Conservation (phyloP, 2,329 filamentous ascomycete species). For the Colletotrichum sp. region DNA sequence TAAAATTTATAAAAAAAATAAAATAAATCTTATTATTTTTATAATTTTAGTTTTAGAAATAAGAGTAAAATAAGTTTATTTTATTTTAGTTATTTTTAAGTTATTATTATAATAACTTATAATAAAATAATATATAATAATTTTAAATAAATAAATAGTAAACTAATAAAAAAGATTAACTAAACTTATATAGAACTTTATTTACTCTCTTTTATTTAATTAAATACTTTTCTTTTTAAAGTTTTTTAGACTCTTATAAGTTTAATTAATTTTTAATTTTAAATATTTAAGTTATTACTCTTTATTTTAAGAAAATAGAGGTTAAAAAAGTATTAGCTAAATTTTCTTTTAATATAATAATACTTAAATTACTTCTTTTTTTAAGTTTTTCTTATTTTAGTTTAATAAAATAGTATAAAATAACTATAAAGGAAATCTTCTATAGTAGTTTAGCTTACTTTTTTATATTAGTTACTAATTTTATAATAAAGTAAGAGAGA, state of each 20-base stretch:
- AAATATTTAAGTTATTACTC: not conserved
- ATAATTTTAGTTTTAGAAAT: too few relatives aligned
- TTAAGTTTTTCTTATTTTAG: not conserved
- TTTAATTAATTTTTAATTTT: not conserved
- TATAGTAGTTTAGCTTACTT: too few relatives aligned
- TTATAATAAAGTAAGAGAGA: too few relatives aligned
- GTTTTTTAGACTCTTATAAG: not conserved
- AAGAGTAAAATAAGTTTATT: not conserved
- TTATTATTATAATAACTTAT: not conserved
- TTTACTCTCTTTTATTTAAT: not conserved
- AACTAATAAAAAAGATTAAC: not conserved
- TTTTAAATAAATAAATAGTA: not conserved
- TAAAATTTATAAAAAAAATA: fast-evolving
- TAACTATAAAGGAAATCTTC: too few relatives aligned
- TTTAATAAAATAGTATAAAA: not conserved
- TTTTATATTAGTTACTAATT: too few relatives aligned
- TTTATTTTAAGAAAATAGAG: not conserved
- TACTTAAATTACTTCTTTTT: not conserved
- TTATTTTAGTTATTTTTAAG: not conserved
- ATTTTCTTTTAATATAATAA: not conserved
- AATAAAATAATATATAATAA: not conserved
- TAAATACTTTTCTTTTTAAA: not conserved
- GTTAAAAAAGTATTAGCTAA: not conserved
- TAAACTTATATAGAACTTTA: not conserved
- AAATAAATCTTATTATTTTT: too few relatives aligned